phyloP scores from a whole-genome alignment of 805 yeast species.

The Candida ipomoeae region DNA sequence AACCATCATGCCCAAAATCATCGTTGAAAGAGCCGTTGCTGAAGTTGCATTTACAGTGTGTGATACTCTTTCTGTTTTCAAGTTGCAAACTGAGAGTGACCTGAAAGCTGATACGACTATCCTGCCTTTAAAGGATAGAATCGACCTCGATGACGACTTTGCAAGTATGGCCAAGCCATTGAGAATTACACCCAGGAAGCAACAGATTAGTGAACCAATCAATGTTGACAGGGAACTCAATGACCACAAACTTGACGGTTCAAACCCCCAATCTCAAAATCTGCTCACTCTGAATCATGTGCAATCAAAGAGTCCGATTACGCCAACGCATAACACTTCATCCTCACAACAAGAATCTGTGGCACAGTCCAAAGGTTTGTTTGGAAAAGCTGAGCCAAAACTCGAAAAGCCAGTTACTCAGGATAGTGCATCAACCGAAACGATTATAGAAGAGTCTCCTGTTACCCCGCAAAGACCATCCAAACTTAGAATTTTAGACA shows the following conservation, averaged over 20 bases:
- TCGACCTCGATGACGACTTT: neutral
- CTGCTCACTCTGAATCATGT: neutral
- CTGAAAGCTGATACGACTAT: neutral
- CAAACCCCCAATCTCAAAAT: neutral
- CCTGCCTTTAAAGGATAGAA: neutral
- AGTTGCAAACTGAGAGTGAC: conserved; percentile 23
- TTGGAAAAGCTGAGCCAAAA: neutral
- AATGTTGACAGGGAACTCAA: neutral
- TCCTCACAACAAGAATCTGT: neutral
- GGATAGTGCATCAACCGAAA: neutral
- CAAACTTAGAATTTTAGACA: conserved; percentile 26
- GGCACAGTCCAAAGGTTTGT: neutral
- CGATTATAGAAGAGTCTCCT: neutral
- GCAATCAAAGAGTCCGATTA: neutral
- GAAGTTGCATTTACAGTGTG: conserved; percentile 67
- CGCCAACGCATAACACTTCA: neutral
- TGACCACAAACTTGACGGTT: neutral
- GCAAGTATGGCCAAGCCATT: conserved; percentile 10
- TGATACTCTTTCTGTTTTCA: conserved; percentile 54
- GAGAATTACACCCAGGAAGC: conserved; percentile 9
- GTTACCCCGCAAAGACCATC: neutral
- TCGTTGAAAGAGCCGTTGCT: conserved; percentile 70
- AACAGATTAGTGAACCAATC: neutral
- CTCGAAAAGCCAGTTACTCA: neutral
- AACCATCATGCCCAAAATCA: conserved; percentile 61